Percentiles rank a stretch among this genome's conserved stretches.
phyloP scores from a whole-genome alignment of 768 basidiomycete species.

The Hortiboletus flavorubellus region DNA sequence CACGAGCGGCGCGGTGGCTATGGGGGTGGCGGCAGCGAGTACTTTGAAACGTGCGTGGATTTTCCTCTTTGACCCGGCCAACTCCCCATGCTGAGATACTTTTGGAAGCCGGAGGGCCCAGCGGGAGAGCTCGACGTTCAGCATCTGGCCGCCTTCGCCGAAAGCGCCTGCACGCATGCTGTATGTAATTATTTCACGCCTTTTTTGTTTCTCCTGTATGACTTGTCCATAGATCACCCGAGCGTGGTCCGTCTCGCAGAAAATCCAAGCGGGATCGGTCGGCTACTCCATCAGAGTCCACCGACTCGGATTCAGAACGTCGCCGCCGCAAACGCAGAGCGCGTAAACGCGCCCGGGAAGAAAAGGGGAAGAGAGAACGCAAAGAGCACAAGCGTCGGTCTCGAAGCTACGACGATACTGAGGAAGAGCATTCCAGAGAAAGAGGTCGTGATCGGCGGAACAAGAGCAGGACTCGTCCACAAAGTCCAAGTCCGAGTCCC shows the following conservation, averaged over 20 bases:
- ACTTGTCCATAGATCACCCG: constrained; percentile 47
- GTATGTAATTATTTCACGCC: constrained; percentile 36
- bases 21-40: constrained; percentile 42
- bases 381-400: constrained; percentile 35
- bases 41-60: constrained; percentile 60
- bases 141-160: constrained; percentile 84
- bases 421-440: constrained; percentile 34
- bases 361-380: constrained; percentile 44
- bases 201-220: background rate
- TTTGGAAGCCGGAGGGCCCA: constrained; percentile 62
- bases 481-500: constrained; percentile 32
- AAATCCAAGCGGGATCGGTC: constrained; percentile 59
- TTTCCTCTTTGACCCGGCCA: background rate
- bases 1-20: constrained; percentile 30
- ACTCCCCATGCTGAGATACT: background rate
- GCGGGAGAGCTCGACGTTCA: constrained; percentile 51
- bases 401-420: constrained; percentile 34
- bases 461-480: constrained; percentile 34
- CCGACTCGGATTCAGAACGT: constrained; percentile 55
- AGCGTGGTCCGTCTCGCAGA: constrained; percentile 49
- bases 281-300: constrained; percentile 39
- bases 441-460: constrained; percentile 25
- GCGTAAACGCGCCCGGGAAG: constrained; percentile 50
- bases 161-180: constrained; percentile 56
- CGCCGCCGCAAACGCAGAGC: constrained; percentile 58